Evolutionary conservation across 2,329 filamentous ascomycete genomes (phyloP).

Genomic region (Atkinsonella hypoxylon): DNA sequence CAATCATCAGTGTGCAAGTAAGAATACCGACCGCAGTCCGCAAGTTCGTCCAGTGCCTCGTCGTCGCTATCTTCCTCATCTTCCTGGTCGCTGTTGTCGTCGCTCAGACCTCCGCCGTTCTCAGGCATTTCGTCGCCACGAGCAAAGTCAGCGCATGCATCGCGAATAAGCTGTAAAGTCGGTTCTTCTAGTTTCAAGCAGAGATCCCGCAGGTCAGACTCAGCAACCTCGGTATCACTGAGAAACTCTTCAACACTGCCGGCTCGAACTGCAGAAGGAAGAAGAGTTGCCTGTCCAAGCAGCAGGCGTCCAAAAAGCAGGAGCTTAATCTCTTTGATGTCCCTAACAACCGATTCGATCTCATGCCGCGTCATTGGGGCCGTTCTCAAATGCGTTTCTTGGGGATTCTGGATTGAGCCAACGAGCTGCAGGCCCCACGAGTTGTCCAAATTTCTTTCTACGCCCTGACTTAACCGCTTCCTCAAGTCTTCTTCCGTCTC

Average conservation of each 20-base stretch:
- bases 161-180: slow-evolving; percentile 16
- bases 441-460: slow-evolving; percentile 14
- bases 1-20: slow-evolving; percentile 14
- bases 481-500: slow-evolving; percentile 19
- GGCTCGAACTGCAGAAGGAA: slow-evolving; percentile 15
- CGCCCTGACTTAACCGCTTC: slow-evolving; percentile 14
- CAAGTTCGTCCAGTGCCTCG: slow-evolving; percentile 12
- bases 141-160: slow-evolving; percentile 19
- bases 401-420: slow-evolving; percentile 15
- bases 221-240: slow-evolving; percentile 12
- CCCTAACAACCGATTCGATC: slow-evolving; percentile 12
- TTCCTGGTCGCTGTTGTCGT: slow-evolving; percentile 8
- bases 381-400: slow-evolving; percentile 13
- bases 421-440: slow-evolving; percentile 12
- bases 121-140: slow-evolving; percentile 1
- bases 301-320: slow-evolving; percentile 17
- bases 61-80: slow-evolving; percentile 9
- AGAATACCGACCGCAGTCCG: slow-evolving; percentile 8
- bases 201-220: slow-evolving; percentile 16
- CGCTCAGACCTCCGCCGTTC: background rate
- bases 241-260: slow-evolving; percentile 16
- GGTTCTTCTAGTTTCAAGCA: slow-evolving; percentile 17
- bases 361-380: slow-evolving; percentile 16
- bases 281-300: slow-evolving; percentile 14
- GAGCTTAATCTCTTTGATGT: slow-evolving; percentile 18